Percentiles rank a stretch among this genome's conserved stretches.
Conservation (phyloP, 2,329 filamentous ascomycete genomes). For the Monilinia aucupariae region DNA sequence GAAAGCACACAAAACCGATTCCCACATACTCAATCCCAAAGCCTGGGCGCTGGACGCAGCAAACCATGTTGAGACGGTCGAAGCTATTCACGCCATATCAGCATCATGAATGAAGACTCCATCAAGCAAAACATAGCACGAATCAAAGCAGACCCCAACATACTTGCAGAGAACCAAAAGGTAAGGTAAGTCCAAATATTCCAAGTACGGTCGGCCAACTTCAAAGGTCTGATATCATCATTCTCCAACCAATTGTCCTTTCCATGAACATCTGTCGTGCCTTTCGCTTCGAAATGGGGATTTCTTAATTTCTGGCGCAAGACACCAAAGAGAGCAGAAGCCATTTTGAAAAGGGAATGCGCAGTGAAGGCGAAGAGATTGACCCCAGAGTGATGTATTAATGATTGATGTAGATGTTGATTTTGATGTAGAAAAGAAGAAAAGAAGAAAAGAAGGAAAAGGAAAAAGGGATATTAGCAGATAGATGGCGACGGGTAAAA, state of each 20-base stretch:
- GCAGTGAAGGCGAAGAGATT: background rate
- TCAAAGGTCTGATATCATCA: conserved; percentile 40
- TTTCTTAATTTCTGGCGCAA: conserved; percentile 10
- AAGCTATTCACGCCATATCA: conserved; percentile 22
- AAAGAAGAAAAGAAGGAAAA: background rate
- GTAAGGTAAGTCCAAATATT: conserved; percentile 38
- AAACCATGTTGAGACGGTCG: conserved; percentile 40
- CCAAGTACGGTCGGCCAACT: conserved; percentile 40
- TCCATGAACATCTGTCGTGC: conserved; percentile 29
- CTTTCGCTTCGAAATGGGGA: conserved; percentile 21
- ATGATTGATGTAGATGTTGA: background rate
- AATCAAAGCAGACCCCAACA: background rate
- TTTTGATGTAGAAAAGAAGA: background rate
- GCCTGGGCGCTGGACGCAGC: conserved; percentile 39
- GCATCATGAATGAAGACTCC: background rate
- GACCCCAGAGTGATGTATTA: background rate
- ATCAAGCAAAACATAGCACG: too few species aligned
- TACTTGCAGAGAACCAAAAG: conserved; percentile 17
- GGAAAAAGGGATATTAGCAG: background rate
- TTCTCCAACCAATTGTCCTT: conserved; percentile 38
- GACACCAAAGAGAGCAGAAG: background rate
- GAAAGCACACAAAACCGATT: conserved; percentile 40
- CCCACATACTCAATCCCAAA: conserved; percentile 46
- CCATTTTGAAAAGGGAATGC: background rate
- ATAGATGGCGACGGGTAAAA: background rate